Evolutionary conservation across 2,329 filamentous ascomycete genomes (phyloP).

Genomic region (Colletotrichum somersetense): DNA sequence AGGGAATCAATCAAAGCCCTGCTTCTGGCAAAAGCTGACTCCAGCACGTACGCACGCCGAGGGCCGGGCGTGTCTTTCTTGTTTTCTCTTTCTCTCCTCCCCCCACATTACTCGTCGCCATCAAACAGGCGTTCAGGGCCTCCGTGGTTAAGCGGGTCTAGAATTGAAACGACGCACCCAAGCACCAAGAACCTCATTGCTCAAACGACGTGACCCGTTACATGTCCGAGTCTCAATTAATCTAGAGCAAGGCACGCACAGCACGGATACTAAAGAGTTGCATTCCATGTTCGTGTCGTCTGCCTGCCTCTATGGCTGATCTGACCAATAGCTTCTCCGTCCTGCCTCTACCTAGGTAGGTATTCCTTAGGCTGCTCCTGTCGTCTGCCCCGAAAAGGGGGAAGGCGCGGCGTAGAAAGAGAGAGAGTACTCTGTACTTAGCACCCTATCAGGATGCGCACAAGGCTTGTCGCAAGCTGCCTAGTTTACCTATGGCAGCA

Average conservation of each 20-base stretch:
- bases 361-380: not conserved
- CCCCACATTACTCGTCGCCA: constrained; percentile 9
- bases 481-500: not conserved
- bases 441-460: constrained; percentile 11
- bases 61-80: not conserved
- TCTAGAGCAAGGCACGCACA: constrained; percentile 26
- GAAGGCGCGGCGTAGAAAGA: constrained; percentile 1
- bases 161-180: constrained; percentile 33
- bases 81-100: not conserved
- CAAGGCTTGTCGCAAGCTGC: constrained; percentile 11
- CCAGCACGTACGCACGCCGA: not conserved
- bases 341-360: not conserved
- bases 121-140: not conserved
- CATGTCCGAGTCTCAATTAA: constrained; percentile 37
- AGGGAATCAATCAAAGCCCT: constrained; percentile 21
- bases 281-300: not conserved
- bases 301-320: not conserved
- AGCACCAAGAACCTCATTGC: constrained; percentile 20
- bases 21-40: constrained; percentile 17
- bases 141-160: constrained; percentile 19
- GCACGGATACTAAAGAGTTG: constrained; percentile 9
- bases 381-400: constrained; percentile 7
- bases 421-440: not conserved
- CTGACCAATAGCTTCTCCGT: constrained; percentile 1
- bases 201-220: constrained; percentile 18